Evolutionary conservation across 1,139 yeast species (phyloP).

Genomic region (Suhomyces guaymorum): DNA sequence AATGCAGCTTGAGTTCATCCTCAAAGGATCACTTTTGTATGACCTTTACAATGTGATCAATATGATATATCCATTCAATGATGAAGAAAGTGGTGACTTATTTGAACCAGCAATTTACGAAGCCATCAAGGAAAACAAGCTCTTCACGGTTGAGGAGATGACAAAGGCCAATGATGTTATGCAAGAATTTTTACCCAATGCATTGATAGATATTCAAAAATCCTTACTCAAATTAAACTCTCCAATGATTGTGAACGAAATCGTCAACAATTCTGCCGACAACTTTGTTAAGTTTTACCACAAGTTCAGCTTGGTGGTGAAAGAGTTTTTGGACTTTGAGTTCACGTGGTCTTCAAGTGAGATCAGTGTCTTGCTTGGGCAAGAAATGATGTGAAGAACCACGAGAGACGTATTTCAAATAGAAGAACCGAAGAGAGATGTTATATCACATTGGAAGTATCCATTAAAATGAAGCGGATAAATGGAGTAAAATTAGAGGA

Average conservation of each 20-base stretch:
- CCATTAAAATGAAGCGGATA: too few relatives aligned
- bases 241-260: constrained; percentile 59
- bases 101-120: constrained; percentile 59
- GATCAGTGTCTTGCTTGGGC: constrained; percentile 58
- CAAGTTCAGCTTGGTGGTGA: constrained; percentile 43
- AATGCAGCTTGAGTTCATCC: constrained; percentile 44
- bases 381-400: too few relatives aligned
- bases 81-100: constrained; percentile 31
- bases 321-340: constrained; percentile 41
- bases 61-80: constrained; percentile 69
- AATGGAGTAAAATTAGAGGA: too few relatives aligned
- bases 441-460: too few relatives aligned
- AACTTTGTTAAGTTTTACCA: constrained; percentile 55
- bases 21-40: constrained; percentile 51
- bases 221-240: constrained; percentile 59
- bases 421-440: too few relatives aligned
- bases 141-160: constrained; percentile 50
- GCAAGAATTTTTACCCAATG: constrained; percentile 56
- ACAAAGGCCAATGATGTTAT: constrained; percentile 43
- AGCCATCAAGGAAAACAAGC: constrained; percentile 63
- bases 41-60: constrained; percentile 63
- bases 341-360: constrained; percentile 59
- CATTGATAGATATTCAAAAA: constrained; percentile 62
- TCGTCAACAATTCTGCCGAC: constrained; percentile 50
- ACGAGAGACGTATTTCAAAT: too few relatives aligned